phyloP scores from a whole-genome alignment of 2,329 filamentous ascomycete genomes.

The Monosporascus sp. region DNA sequence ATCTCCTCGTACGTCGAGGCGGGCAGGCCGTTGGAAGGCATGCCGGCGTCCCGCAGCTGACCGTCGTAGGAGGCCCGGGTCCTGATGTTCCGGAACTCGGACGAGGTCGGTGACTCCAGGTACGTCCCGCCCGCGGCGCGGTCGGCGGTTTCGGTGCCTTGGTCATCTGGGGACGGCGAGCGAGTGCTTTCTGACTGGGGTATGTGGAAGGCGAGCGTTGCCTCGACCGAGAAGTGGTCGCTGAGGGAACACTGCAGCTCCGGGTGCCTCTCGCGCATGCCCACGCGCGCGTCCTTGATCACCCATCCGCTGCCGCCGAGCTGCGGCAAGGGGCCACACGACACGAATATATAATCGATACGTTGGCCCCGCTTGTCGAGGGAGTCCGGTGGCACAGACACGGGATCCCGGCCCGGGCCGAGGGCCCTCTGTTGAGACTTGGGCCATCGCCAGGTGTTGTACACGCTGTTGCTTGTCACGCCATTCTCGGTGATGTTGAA shows the following conservation, averaged over 20 bases:
- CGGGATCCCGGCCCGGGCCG: conserved; percentile 55
- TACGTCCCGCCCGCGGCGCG: conserved; percentile 31
- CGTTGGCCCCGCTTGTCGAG: conserved; percentile 75
- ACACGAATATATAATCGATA: conserved; percentile 91
- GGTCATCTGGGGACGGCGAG: conserved; percentile 10
- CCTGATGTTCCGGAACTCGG: conserved; percentile 18
- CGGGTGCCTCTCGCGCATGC: conserved; percentile 78
- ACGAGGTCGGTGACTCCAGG: conserved; percentile 33
- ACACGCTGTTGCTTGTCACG: conserved; percentile 76
- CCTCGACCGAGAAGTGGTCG: conserved; percentile 90
- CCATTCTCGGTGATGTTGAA: conserved; percentile 80
- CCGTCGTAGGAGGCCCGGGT: conserved; percentile 28
- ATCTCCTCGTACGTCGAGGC: conserved; percentile 65
- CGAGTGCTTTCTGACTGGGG: conserved; percentile 1
- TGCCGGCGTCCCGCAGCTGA: conserved; percentile 18
- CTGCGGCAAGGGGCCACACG: conserved; percentile 36
- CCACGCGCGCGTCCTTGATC: conserved; percentile 66
- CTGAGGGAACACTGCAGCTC: conserved; percentile 79
- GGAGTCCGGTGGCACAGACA: conserved; percentile 59
- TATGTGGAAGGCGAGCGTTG: conserved; percentile 57
- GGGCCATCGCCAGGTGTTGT: conserved; percentile 93
- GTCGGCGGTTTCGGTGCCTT: conserved; percentile 8
- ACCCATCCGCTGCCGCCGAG: conserved; percentile 50
- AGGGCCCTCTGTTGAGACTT: conserved; percentile 64
- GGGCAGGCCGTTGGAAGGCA: conserved; percentile 31